Percentiles rank a stretch among this genome's conserved stretches.
Conservation (phyloP, 2,329 filamentous ascomycete species). For the Nemania sp. region DNA sequence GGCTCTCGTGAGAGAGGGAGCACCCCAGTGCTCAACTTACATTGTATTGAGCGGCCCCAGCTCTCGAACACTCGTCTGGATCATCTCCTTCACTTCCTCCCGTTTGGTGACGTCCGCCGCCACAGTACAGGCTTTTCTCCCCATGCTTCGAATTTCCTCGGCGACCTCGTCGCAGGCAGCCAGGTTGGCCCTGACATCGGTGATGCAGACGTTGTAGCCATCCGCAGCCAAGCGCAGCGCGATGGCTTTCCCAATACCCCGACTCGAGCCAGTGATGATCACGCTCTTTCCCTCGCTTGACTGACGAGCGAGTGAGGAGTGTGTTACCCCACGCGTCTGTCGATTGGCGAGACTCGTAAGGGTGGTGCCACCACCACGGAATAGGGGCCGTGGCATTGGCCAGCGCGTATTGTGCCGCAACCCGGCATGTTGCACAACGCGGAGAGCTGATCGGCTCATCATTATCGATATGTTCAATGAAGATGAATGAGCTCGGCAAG, state of each 20-base stretch:
- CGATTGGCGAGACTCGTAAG: not conserved
- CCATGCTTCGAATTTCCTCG: slow-evolving; percentile 56
- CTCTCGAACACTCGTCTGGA: slow-evolving; percentile 54
- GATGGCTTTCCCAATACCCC: slow-evolving; percentile 61
- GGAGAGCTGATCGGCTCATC: too few relatives aligned
- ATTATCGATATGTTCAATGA: too few relatives aligned
- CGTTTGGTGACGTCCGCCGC: slow-evolving; percentile 65
- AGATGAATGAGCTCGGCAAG: too few relatives aligned
- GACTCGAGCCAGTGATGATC: slow-evolving; percentile 39
- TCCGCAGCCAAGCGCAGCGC: slow-evolving; percentile 66
- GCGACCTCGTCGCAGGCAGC: slow-evolving; percentile 57
- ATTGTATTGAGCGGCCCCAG: slow-evolving; percentile 55
- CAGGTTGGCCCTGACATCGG: slow-evolving; percentile 61
- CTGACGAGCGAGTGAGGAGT: slow-evolving; percentile 30
- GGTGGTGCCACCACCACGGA: too few relatives aligned
- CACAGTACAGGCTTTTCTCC: slow-evolving; percentile 57
- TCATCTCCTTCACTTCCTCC: slow-evolving; percentile 54
- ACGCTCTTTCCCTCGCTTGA: slow-evolving; percentile 29
- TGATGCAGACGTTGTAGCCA: slow-evolving; percentile 69
- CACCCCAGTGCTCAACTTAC: slow-evolving; percentile 26
- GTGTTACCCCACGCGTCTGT: slow-evolving; percentile 9
- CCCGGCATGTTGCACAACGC: too few relatives aligned
- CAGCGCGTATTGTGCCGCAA: not conserved
- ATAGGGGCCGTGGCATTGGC: not conserved
- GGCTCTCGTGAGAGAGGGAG: not conserved